Conservation (phyloP, 169 alveolate species). For the Eimeria tenella region DNA sequence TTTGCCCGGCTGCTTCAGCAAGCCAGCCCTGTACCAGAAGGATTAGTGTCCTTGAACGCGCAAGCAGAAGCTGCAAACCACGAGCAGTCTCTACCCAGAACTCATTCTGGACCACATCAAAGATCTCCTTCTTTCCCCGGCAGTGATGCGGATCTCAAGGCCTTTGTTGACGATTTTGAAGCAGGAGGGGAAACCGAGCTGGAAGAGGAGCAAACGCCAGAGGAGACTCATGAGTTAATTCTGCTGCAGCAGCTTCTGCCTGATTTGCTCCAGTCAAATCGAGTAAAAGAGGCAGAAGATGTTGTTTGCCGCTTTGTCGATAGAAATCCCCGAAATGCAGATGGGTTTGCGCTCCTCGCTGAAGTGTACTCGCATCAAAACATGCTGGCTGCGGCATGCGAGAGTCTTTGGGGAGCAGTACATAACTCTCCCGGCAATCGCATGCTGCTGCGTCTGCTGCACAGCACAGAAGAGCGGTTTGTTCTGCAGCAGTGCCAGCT, state of each 20-base stretch:
- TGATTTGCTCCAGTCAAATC: neutral
- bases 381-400: neutral
- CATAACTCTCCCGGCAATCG: neutral
- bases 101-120: no score
- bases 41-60: no score
- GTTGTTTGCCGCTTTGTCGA: neutral
- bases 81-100: no score
- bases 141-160: no score
- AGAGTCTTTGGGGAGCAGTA: neutral
- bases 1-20: no score
- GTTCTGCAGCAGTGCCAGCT: neutral
- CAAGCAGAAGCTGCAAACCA: no score
- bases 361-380: neutral
- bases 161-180: no score
- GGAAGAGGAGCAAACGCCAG: no score
- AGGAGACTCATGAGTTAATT: neutral
- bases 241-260: neutral
- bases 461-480: neutral
- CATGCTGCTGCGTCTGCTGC: neutral
- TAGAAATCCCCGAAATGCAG: neutral
- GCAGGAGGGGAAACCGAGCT: no score
- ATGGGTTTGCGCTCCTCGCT: neutral
- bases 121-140: no score
- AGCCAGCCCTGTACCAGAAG: no score
- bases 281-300: neutral